A percentile compares a stretch with the other conserved stretches of the same genome.
Evolutionary conservation across 192 early-diverging fungal species (phyloP).

Genomic region (Oehlia diaphana): DNA sequence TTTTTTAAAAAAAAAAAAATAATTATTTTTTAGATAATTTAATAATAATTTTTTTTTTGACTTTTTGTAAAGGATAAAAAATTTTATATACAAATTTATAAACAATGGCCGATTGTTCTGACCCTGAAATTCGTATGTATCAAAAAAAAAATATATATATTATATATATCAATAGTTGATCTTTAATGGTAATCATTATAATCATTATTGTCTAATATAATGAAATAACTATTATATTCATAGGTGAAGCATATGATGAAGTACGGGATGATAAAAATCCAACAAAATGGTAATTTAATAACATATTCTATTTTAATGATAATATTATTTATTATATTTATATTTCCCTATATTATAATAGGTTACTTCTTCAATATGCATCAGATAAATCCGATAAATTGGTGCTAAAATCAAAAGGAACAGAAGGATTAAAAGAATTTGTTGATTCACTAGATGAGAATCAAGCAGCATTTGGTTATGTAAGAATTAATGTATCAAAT

Average conservation of each 20-base stretch:
- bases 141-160: not conserved
- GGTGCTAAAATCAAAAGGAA: conserved; percentile 1
- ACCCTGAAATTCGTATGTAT: conserved; percentile 12
- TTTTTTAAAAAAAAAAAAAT: not conserved
- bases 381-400: conserved; percentile 1
- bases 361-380: conserved; percentile 20
- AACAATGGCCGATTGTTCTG: conserved; percentile 13
- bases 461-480: conserved; percentile 21
- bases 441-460: not conserved
- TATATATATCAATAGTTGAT: not conserved
- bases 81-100: not conserved
- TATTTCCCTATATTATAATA: not conserved
- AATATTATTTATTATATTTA: too few species aligned
- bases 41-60: too few species aligned
- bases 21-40: too few species aligned
- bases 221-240: not conserved
- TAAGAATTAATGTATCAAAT: conserved; percentile 20
- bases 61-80: too few species aligned
- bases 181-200: not conserved
- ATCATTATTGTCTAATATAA: not conserved
- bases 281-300: not conserved
- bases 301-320: too few species aligned
- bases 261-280: conserved; percentile 21
- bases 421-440: conserved; percentile 14
- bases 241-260: conserved; percentile 23